Evolutionary conservation across 139 green algal species (phyloP), one percentile per base, ranked within the genome.

Genomic region (Ulvella scutata): DNA sequence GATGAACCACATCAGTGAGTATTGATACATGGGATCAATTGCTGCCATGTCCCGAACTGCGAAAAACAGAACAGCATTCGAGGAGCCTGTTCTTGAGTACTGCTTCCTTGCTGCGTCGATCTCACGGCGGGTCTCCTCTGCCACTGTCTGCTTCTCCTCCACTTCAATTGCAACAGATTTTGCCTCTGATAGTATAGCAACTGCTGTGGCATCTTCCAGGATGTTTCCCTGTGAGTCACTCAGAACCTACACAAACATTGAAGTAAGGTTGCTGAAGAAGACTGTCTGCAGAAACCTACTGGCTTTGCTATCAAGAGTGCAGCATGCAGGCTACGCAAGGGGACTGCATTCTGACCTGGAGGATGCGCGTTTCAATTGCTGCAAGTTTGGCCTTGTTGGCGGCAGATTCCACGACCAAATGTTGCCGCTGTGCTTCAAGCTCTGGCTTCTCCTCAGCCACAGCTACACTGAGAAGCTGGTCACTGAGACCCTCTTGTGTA

Each of bases 401-500:
- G 2, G 84, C 84, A 13, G 81, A 77, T 33, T 78, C 38, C 13
- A 90, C 72, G 29, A 88, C 81, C 74, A 92, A 78, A 51, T 76
- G 59, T 44, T 84, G 80, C 72, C 82, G 82, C 80, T 88, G 77
- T 74, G 89, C 86, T 79, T 92, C 87, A 72, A 92, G 78, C 28
- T 88, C 81, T 2, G 87, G 86, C 78, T 86, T 78, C 83, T 92
- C 87, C 73, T 87, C 82, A 2, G 87, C 86, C 59, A 92, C 87
- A 72, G 85, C 82, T 43, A 90, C 84, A 10, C 87, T 86, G 35
- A 90, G 84, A 79, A 92, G 77, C 84, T 92, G 87, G 76, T 92
- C 87, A 0, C 62, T 35, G 40, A 92, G 81, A 3, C 87, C 87
- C 78, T 91, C 87, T 36, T 79, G 85, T 0, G 88, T 92, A 61